phyloP scores from a whole-genome alignment of 2,329 filamentous ascomycete genomes.

The Hortaea werneckii region DNA sequence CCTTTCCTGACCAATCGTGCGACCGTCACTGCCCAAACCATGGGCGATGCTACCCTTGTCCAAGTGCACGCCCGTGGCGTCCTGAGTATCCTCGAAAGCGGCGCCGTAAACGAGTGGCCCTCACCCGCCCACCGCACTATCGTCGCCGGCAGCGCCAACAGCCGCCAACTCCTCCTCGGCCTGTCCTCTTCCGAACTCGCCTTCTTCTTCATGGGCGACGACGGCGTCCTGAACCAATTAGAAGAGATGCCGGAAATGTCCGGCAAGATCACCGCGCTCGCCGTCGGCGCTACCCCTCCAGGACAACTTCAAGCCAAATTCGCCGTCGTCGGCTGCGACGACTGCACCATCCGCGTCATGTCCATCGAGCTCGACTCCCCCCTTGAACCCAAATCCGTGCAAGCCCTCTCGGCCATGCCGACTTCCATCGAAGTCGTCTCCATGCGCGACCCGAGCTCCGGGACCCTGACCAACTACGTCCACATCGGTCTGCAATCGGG shows the following conservation, averaged over 20 bases:
- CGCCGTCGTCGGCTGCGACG: constrained; percentile 90
- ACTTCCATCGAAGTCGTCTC: constrained; percentile 84
- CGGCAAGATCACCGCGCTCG: constrained; percentile 89
- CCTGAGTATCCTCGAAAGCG: constrained; percentile 68
- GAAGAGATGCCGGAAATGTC: constrained; percentile 91
- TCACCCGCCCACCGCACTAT: constrained; percentile 90
- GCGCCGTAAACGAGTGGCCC: constrained; percentile 83
- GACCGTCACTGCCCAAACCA: constrained; percentile 84
- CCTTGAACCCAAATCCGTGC: constrained; percentile 85
- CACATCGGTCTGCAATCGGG: constrained; percentile 95
- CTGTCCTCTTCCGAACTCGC: constrained; percentile 94
- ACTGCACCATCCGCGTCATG: constrained; percentile 80
- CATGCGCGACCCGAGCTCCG: constrained; percentile 88
- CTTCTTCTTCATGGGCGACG: constrained; percentile 93
- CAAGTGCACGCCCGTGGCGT: constrained; percentile 97
- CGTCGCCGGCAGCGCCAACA: constrained; percentile 86
- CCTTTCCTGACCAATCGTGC: constrained; percentile 82
- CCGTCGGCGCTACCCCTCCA: constrained; percentile 83
- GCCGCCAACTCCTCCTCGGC: constrained; percentile 84
- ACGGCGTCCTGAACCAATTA: constrained; percentile 67
- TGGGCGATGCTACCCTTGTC: constrained; percentile 84
- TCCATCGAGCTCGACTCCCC: constrained; percentile 55
- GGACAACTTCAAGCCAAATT: constrained; percentile 83
- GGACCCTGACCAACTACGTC: constrained; percentile 79
- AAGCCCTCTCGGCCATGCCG: constrained; percentile 82